A percentile compares a stretch with the other conserved stretches of the same genome.
Evolutionary conservation across 805 yeast genomes (phyloP).

Genomic region (Debaryomyces prosopidis): DNA sequence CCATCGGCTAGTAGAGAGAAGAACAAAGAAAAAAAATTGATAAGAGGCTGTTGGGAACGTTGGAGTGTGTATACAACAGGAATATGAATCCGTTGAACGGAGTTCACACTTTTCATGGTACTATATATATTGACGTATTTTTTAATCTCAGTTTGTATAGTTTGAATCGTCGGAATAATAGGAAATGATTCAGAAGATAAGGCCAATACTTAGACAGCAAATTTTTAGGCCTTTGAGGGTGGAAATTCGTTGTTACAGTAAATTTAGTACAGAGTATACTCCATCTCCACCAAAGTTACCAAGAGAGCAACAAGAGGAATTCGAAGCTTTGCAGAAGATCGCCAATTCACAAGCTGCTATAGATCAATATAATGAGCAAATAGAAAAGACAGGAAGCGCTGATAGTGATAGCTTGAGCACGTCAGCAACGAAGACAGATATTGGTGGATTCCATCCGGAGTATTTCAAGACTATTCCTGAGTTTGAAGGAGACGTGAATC

Average conservation of each 20-base stretch:
- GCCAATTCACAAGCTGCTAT: conserved; percentile 80
- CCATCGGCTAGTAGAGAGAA: too few species aligned
- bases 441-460: conserved; percentile 67
- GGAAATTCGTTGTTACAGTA: conserved; percentile 13
- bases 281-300: conserved; percentile 72
- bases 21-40: too few species aligned
- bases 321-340: conserved; percentile 77
- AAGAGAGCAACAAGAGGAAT: conserved; percentile 83
- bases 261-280: conserved; percentile 23
- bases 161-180: background rate
- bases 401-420: conserved; percentile 16
- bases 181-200: background rate
- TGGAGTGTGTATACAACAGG: too few species aligned
- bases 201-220: background rate
- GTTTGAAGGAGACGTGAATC: conserved; percentile 92
- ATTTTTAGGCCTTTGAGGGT: background rate
- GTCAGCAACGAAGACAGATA: conserved; percentile 48
- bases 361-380: conserved; percentile 63
- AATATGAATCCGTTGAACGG: too few species aligned
- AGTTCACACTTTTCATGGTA: too few species aligned
- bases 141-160: too few species aligned
- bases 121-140: too few species aligned
- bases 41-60: too few species aligned
- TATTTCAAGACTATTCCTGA: conserved; percentile 83
- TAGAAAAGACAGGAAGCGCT: conserved; percentile 30